Evolutionary conservation across 140 eudicot genomes (phyloP).

Genomic region (Anethum foeniculum): DNA sequence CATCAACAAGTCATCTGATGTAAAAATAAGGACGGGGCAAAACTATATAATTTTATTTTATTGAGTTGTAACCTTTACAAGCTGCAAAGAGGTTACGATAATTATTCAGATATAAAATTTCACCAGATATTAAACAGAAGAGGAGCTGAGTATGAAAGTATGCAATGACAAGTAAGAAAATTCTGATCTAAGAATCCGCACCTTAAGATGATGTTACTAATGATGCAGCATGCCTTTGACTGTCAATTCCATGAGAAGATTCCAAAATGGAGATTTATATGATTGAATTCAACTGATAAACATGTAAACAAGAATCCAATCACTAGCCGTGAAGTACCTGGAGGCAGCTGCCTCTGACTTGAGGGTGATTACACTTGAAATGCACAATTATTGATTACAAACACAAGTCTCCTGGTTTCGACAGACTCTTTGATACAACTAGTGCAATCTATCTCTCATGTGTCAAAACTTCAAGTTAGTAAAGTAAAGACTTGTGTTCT

Average conservation of each 20-base stretch:
- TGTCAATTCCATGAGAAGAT: neutral
- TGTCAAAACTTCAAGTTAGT: slow-evolving; percentile 8
- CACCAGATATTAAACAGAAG: neutral
- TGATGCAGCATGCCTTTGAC: neutral
- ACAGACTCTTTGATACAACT: slow-evolving; percentile 2
- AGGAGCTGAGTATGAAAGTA: neutral
- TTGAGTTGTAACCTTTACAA: neutral
- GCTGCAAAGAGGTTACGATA: neutral
- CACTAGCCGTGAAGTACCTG: neutral
- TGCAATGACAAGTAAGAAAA: neutral
- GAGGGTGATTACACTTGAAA: neutral
- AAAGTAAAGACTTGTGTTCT: neutral
- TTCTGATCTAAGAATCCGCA: neutral
- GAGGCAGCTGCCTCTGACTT: neutral
- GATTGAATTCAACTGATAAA: slow-evolving; percentile 3
- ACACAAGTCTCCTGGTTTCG: neutral
- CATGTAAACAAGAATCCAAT: neutral
- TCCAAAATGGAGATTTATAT: neutral
- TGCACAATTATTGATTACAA: slow-evolving; percentile 9
- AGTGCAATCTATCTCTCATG: neutral
- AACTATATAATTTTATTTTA: too few relatives aligned
- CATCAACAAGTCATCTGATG: neutral
- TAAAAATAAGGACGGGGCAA: neutral
- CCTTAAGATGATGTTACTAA: neutral
- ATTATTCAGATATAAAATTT: neutral